phyloP scores from a whole-genome alignment of 1,284 basidiomycete genomes.

The Athelia sp. region DNA sequence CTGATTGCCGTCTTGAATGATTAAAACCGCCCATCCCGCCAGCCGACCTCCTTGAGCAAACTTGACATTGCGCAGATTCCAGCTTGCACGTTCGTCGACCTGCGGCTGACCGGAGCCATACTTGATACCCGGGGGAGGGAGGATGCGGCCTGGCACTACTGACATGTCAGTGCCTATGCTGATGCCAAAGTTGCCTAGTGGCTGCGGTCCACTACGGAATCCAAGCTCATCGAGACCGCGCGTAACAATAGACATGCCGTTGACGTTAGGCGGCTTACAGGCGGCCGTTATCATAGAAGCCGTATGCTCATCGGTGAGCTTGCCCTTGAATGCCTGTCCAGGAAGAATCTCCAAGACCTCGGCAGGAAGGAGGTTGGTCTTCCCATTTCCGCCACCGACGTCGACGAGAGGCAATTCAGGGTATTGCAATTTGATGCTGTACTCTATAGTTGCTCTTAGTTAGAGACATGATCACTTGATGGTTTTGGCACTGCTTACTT shows the following conservation, averaged over 20 bases:
- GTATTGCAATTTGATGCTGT: constrained; percentile 41
- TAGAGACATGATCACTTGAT: not conserved
- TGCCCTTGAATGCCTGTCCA: constrained; percentile 66
- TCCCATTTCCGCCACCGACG: constrained; percentile 54
- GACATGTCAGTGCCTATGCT: constrained; percentile 61
- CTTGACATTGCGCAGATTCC: constrained; percentile 63
- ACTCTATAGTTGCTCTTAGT: constrained; percentile 41
- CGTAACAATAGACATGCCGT: constrained; percentile 52
- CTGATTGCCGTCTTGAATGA: constrained; percentile 56
- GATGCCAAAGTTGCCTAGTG: constrained; percentile 55
- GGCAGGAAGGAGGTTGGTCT: constrained; percentile 50
- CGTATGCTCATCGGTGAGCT: constrained; percentile 63
- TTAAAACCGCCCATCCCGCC: constrained; percentile 56
- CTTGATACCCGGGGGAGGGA: constrained; percentile 51
- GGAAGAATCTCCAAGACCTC: constrained; percentile 70
- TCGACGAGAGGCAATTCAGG: constrained; percentile 59
- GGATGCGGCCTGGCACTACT: constrained; percentile 66
- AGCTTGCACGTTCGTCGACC: constrained; percentile 60
- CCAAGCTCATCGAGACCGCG: constrained; percentile 59
- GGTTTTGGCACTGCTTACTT: constrained; percentile 40
- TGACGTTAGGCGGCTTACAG: constrained; percentile 62
- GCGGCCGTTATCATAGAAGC: constrained; percentile 64
- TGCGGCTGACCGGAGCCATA: constrained; percentile 43
- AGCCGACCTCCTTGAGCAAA: constrained; percentile 53
- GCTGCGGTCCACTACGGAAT: constrained; percentile 38